Evolutionary conservation across 192 early-diverging fungal species (phyloP), one percentile per base, ranked within the genome.

Genomic region (Phycomyces blakesleeanus): DNA sequence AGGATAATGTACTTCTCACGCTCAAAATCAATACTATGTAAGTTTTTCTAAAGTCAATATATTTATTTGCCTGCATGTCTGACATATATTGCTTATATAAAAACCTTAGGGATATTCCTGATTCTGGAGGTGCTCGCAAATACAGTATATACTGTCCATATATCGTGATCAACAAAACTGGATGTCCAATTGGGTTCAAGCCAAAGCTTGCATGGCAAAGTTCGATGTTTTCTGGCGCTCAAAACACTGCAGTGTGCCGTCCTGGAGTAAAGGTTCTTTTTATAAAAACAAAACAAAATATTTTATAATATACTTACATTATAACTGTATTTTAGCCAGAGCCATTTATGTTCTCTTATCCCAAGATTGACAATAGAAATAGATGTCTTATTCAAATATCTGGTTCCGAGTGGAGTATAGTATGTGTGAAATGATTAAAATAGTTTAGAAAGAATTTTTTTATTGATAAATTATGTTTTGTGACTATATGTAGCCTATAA

Each of bases 341-440:
- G 34, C 92, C 92, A 39, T 83, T 96, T 22, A 91, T 98, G 91
- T 98, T 95, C 72, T 95, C 95, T 4, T 98, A 95, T 69, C 87
- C 89, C 0, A 90, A 81, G 26, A 85, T 85, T 64, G 94, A 97
- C 50, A 85, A 89, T 47, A 74, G 87, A 37, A 97, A 94, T 71
- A 78, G 95, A 24, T 85, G 89, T 1, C 73, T 93, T 55, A 79
- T 97, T 25, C 85, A 90, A 63, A 78, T 91, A 0, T 72, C 66
- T 12, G 82, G 86, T 18, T 89, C 91, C 0, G 89, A 92, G 1
- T 93, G 90, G 91, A 96, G 93, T 65, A 80, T 76, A 63, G 81
- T 82, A 75, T 42, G 44, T 41, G 3, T 27, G 21, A 52, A 41
- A 47, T 51, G 20, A 53, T 16, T 49, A 29, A 15, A 34, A 34